Base-by-base conservation (phyloP, 2,329 filamentous ascomycete genomes). In the Talaromyces sp. region DNA sequence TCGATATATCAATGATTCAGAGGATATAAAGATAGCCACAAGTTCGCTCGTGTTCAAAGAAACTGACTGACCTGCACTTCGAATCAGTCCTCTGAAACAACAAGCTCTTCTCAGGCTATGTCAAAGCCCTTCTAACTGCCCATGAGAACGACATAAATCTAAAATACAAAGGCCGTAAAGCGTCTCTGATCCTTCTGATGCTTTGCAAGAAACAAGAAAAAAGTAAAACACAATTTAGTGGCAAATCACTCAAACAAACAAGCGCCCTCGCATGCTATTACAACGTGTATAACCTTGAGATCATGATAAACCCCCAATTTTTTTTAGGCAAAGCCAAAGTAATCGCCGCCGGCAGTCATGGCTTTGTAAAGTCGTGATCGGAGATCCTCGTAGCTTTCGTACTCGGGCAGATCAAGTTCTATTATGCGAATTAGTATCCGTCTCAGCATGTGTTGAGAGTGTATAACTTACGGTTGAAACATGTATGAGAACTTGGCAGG, bases 371-470 rank as follows among this genome's bases (percentile, higher is more conserved):
- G 81, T 75, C 95, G 93, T 73, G 91, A 88, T 68, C 95, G 89
- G 67, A 99, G 86, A 71, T 86, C 85, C 73, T 99, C 95, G 79
- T 99, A 99, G 77, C 88, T 96, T 74, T 98, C 95, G 76, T 99
- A 99, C 81, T 99, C 95, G 49, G 95, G 95, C 71, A 99, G 87
- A 82, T 99, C 95, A 76, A 99, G 92, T 83, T 99, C 93, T 97
- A 24, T 45, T 8, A 49, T n/a, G 41, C 19, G 13, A 19, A 43
- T 47, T 56, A 56, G 41, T 50, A 77, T 66, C 62, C 27, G 24
- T 59, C 14, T 45, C 35, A 19, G 39, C 16, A 45, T 33, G 35
- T 41, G 33, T 27, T n/a, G 13, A 52, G 37, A 37, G 16, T 8
- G 62, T 54, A 41, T 62, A 67, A 90, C 92, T 90, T 87, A 97